phyloP scores from a whole-genome alignment of 345 rosid species.

The Lumnitzera racemosa region DNA sequence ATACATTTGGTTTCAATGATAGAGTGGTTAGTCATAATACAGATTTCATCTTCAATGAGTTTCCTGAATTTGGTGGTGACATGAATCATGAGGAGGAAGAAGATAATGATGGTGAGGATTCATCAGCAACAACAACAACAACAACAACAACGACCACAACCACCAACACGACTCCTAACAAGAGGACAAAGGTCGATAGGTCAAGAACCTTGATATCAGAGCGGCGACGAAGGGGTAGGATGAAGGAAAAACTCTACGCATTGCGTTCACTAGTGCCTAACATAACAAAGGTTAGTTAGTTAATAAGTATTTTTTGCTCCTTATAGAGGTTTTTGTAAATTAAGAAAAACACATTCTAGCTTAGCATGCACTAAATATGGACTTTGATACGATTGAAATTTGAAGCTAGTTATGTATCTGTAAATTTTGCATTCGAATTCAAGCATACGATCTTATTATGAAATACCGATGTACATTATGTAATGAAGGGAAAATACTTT shows the following conservation, averaged over 20 bases:
- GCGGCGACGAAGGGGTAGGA: conserved; percentile 58
- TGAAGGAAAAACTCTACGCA: conserved; percentile 87
- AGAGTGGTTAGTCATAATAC: conserved; percentile 20
- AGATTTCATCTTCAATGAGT: conserved; percentile 18
- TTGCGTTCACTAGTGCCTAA: conserved; percentile 85
- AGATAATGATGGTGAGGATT: conserved; percentile 38
- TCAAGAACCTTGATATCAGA: conserved; percentile 72
- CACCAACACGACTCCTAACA: conserved; percentile 14
- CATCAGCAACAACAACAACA: conserved; percentile 45
- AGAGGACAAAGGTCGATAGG: conserved; percentile 48
- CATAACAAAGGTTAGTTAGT: conserved; percentile 78
- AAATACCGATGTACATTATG: too few species aligned
- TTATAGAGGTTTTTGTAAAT: too few species aligned
- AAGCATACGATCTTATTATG: too few species aligned
- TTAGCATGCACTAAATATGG: too few species aligned
- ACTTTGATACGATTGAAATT: too few species aligned
- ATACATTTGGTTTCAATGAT: conserved; percentile 14
- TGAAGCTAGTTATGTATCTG: too few species aligned
- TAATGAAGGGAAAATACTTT: too few species aligned
- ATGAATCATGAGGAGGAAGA: conserved; percentile 23
- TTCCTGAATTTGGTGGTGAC: conserved; percentile 33
- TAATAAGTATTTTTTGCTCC: not conserved
- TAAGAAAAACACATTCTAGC: too few species aligned
- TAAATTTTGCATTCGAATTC: too few species aligned
- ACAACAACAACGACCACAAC: conserved; percentile 39